phyloP scores from a whole-genome alignment of 2,329 filamentous ascomycete species.

The Tolypocladium pustulatum region DNA sequence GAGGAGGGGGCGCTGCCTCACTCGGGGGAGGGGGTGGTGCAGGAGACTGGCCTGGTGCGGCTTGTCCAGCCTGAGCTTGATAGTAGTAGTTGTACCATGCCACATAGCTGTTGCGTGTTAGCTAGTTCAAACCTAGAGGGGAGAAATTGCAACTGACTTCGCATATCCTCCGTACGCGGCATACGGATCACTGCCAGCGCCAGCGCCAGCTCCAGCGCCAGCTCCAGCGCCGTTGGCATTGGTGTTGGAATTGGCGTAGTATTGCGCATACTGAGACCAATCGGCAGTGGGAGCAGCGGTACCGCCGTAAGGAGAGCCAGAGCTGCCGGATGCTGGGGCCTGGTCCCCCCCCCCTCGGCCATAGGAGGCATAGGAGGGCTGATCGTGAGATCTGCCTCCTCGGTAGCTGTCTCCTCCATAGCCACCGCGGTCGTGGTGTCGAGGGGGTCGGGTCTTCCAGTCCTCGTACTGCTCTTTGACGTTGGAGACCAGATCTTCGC shows the following conservation, averaged over 20 bases:
- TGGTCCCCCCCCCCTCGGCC: slow-evolving; percentile 17
- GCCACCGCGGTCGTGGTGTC: slow-evolving; percentile 40
- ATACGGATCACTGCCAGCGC: slow-evolving; percentile 61
- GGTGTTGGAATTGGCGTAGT: slow-evolving; percentile 37
- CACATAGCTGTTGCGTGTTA: slow-evolving; percentile 36
- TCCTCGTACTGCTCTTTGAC: slow-evolving; percentile 85
- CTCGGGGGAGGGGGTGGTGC: slow-evolving; percentile 49
- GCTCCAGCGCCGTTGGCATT: not conserved
- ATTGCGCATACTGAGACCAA: slow-evolving; percentile 23
- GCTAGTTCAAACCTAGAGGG: not conserved
- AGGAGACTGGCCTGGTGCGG: slow-evolving; percentile 32
- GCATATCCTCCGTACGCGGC: slow-evolving; percentile 84
- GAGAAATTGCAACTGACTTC: slow-evolving; percentile 38
- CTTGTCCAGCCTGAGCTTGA: slow-evolving; percentile 38
- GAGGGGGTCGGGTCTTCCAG: slow-evolving; percentile 75
- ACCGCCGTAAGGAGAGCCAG: slow-evolving; percentile 18
- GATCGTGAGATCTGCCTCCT: slow-evolving; percentile 13
- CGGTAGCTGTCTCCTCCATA: slow-evolving; percentile 18
- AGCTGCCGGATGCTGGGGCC: slow-evolving; percentile 22
- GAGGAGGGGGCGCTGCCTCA: slow-evolving; percentile 50
- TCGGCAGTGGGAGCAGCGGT: slow-evolving; percentile 13
- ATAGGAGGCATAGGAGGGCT: slow-evolving; percentile 18
- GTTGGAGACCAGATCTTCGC: slow-evolving; percentile 75
- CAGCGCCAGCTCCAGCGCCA: not conserved
- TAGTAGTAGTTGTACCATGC: slow-evolving; percentile 69